These are phyloP conservation scores for Fusarium brevicatenulatum DNA, from an alignment of 2,329 filamentous ascomycete genomes.

Conservation along the genomic window DNA sequence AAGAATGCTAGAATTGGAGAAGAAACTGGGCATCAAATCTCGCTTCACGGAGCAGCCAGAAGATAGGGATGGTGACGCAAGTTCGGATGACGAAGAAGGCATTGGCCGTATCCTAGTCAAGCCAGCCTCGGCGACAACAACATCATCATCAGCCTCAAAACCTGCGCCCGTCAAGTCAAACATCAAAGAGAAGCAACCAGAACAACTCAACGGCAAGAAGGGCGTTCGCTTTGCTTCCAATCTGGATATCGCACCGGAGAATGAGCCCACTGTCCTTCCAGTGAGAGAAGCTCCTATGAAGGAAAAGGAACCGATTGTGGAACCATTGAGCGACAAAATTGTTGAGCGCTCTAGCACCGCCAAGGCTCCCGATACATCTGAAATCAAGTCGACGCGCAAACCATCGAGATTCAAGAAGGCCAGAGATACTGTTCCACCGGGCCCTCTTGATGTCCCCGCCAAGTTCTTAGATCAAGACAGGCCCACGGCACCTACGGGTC, in stretches of 20 bases:
- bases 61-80: conserved; percentile 51
- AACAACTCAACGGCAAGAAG: conserved; percentile 61
- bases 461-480: conserved; percentile 53
- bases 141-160: conserved; percentile 34
- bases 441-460: conserved; percentile 57
- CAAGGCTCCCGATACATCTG: conserved; percentile 44
- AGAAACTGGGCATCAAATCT: conserved; percentile 72
- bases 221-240: conserved; percentile 82
- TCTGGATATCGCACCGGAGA: conserved; percentile 73
- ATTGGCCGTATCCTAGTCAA: conserved; percentile 68
- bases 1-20: conserved; percentile 87
- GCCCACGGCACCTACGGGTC: conserved; percentile 58
- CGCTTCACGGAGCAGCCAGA: conserved; percentile 60
- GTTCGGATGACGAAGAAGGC: conserved; percentile 57
- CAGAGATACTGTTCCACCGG: conserved; percentile 49
- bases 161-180: conserved; percentile 47
- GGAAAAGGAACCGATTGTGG: conserved; percentile 50
- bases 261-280: conserved; percentile 31
- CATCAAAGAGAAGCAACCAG: conserved; percentile 45
- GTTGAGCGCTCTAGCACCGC: conserved; percentile 56
- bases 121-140: conserved; percentile 16
- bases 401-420: conserved; percentile 65
- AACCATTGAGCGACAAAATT: conserved; percentile 65
- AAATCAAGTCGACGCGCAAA: conserved; percentile 52
- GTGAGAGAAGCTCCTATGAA: conserved; percentile 20